These are phyloP conservation scores for Stephania japonica DNA, from an alignment of 164 flowering plant genomes.

Conservation along the genomic window DNA sequence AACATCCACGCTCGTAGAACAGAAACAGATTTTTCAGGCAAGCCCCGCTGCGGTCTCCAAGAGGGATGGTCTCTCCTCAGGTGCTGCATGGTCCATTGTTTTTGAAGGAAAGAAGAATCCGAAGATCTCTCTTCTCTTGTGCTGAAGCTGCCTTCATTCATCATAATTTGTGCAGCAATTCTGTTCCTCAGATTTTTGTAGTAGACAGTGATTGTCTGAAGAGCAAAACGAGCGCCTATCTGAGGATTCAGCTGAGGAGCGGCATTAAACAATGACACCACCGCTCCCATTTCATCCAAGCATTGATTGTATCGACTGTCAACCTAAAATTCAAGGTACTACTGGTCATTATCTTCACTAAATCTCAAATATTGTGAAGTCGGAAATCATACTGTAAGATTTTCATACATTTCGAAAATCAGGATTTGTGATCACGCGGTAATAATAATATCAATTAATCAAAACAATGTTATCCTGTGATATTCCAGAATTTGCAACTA, in stretches of 20 bases:
- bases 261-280: slow-evolving; percentile 75
- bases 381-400: background rate
- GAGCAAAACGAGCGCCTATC: slow-evolving; percentile 63
- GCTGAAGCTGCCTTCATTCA: slow-evolving; percentile 31
- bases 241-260: slow-evolving; percentile 75
- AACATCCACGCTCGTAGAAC: slow-evolving; percentile 96
- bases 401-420: background rate
- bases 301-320: slow-evolving; percentile 71
- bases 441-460: background rate
- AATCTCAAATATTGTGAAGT: background rate
- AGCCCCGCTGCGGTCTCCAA: slow-evolving; percentile 95
- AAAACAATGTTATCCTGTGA: background rate
- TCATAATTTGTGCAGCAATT: slow-evolving; percentile 63
- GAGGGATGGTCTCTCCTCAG: slow-evolving; percentile 64
- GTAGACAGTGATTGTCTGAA: slow-evolving; percentile 51
- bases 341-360: background rate
- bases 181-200: slow-evolving; percentile 62
- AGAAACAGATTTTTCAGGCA: slow-evolving; percentile 92
- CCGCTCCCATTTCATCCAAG: slow-evolving; percentile 67
- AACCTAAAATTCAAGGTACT: slow-evolving; percentile 38
- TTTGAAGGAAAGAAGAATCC: slow-evolving; percentile 57
- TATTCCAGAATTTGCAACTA: background rate
- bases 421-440: background rate
- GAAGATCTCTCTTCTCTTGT: slow-evolving; percentile 34
- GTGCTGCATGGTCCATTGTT: slow-evolving; percentile 88